Evolutionary conservation across 2,329 filamentous ascomycete species (phyloP).

Genomic region (Diplodia seriata): DNA sequence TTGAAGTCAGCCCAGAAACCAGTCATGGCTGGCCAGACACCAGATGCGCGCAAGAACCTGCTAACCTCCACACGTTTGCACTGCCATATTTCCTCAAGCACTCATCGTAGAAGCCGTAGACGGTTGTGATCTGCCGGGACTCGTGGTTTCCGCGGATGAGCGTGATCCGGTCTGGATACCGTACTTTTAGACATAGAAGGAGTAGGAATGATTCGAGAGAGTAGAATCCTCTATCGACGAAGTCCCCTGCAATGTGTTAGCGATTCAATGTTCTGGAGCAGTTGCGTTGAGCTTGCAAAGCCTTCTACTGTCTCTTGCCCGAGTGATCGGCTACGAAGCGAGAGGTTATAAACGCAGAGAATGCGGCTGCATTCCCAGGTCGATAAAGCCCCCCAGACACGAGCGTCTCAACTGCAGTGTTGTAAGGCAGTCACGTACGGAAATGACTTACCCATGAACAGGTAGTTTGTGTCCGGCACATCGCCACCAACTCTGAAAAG

Average conservation of each 20-base stretch:
- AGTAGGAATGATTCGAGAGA: conserved; percentile 96
- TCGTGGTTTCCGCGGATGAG: conserved; percentile 95
- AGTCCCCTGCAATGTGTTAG: conserved; percentile 71
- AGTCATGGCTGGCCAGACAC: neutral
- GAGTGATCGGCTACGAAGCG: neutral
- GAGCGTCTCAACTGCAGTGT: neutral
- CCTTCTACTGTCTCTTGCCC: neutral
- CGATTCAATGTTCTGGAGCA: neutral
- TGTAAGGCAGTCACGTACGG: neutral
- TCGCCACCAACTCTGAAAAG: conserved; percentile 92
- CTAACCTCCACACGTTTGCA: conserved; percentile 90
- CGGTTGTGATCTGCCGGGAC: conserved; percentile 94
- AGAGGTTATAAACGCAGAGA: neutral
- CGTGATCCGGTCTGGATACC: conserved; percentile 96
- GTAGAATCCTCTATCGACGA: conserved; percentile 97
- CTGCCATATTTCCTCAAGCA: conserved; percentile 95
- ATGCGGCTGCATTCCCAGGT: neutral
- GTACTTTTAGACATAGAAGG: conserved; percentile 92
- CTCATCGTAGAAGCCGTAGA: conserved; percentile 98
- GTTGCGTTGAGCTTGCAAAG: neutral
- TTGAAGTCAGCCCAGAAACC: neutral
- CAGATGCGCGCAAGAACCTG: neutral
- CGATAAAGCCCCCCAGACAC: neutral
- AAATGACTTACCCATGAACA: conserved; percentile 79
- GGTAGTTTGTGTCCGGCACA: conserved; percentile 93